A percentile compares a stretch with the other conserved stretches of the same genome.
Evolutionary conservation across 2,329 filamentous ascomycete genomes (phyloP).

Genomic region (Aaosphaeria arxii): DNA sequence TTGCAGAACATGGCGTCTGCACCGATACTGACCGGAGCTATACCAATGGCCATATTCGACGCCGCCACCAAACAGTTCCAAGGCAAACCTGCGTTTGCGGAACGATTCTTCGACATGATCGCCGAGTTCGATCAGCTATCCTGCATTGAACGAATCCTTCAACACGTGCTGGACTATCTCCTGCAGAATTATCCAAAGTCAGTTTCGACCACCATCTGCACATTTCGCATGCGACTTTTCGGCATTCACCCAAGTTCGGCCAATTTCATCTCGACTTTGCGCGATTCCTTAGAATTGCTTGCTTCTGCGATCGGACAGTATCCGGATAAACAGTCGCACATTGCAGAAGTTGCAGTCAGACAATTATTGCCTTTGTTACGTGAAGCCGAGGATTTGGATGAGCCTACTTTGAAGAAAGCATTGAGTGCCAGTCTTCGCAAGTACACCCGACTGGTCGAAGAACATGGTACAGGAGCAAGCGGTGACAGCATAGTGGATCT

Average conservation of each 20-base stretch:
- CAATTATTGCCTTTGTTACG: constrained; percentile 49
- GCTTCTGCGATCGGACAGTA: constrained; percentile 47
- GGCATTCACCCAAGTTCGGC: constrained; percentile 62
- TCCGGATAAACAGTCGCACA: constrained; percentile 27
- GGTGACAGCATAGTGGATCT: constrained; percentile 26
- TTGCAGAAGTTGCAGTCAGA: constrained; percentile 48
- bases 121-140: constrained; percentile 65
- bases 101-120: constrained; percentile 79
- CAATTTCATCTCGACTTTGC: constrained; percentile 70
- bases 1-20: constrained; percentile 67
- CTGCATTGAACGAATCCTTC: constrained; percentile 63
- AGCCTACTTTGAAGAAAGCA: constrained; percentile 51
- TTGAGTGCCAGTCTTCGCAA: constrained; percentile 42
- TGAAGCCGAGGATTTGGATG: constrained; percentile 46
- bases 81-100: constrained; percentile 63
- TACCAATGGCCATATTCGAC: constrained; percentile 89
- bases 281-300: constrained; percentile 62
- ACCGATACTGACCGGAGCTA: constrained; percentile 86
- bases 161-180: constrained; percentile 70
- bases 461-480: constrained; percentile 6
- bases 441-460: constrained; percentile 26
- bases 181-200: constrained; percentile 54
- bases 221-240: constrained; percentile 67
- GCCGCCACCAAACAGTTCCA: constrained; percentile 76
- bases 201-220: constrained; percentile 63